Conservation (phyloP, 176 grass and related monocot species). For the Stipa capillata region DNA sequence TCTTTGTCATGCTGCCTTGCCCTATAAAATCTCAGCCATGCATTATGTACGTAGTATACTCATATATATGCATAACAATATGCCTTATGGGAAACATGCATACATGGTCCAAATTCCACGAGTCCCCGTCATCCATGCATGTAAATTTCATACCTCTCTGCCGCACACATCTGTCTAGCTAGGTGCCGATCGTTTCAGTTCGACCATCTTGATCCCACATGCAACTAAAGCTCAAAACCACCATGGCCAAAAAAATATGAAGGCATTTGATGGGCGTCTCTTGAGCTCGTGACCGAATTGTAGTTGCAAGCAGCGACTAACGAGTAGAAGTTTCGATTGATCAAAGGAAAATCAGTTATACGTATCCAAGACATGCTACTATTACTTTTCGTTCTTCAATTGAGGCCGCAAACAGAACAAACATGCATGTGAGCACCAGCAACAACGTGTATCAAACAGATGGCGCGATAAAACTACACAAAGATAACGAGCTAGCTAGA, state of each 20-base stretch:
- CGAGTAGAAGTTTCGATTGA: no score
- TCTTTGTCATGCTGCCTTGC: conserved; percentile 34
- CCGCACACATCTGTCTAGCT: neutral
- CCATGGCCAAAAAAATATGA: neutral
- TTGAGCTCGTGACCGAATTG: no score
- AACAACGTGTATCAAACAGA: neutral
- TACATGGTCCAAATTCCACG: neutral
- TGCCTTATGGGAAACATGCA: neutral
- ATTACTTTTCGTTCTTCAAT: no score
- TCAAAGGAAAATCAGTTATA: no score
- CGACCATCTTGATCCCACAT: neutral
- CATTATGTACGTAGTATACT: neutral
- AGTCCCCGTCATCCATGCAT: no score
- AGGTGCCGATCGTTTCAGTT: neutral
- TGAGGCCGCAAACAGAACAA: neutral
- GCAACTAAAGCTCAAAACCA: neutral
- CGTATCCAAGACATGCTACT: no score
- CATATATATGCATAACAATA: neutral
- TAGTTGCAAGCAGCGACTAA: no score
- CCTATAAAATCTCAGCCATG: conserved; percentile 1
- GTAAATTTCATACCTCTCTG: no score
- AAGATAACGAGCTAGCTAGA: neutral
- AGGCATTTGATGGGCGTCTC: no score
- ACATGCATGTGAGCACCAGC: neutral
- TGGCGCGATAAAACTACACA: no score